Percentiles rank a stretch among this genome's conserved stretches.
phyloP scores from a whole-genome alignment of 352 stramenopile species.

The Phytophthora litchii region DNA sequence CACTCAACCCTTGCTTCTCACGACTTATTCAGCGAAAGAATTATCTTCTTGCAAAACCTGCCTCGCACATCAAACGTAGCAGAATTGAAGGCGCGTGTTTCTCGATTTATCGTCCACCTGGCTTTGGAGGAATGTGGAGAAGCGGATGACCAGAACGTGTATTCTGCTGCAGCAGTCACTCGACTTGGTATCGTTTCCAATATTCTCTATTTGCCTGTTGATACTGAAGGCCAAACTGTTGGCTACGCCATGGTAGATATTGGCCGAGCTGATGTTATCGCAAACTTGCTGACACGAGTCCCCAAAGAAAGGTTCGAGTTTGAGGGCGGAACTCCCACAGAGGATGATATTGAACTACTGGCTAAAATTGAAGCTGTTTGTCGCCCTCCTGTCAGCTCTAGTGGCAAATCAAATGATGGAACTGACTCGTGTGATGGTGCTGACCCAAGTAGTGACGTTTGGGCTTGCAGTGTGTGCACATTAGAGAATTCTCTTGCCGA shows the following conservation, averaged over 20 bases:
- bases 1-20: conserved; percentile 30
- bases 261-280: conserved; percentile 67
- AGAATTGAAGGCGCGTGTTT: conserved; percentile 47
- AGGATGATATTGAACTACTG: conserved; percentile 45
- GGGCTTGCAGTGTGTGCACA: conserved; percentile 70
- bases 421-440: conserved; percentile 20
- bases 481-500: conserved; percentile 69
- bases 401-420: conserved; percentile 19
- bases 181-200: conserved; percentile 67
- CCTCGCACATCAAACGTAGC: conserved; percentile 56
- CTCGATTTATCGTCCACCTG: conserved; percentile 66
- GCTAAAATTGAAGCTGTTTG: conserved; percentile 39
- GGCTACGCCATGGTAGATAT: conserved; percentile 77
- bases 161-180: conserved; percentile 64
- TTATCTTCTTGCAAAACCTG: conserved; percentile 73
- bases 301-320: conserved; percentile 62
- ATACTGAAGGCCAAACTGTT: conserved; percentile 46
- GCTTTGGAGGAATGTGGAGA: conserved; percentile 78
- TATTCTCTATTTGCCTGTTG: conserved; percentile 64
- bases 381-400: conserved; percentile 18
- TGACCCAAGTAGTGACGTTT: conserved; percentile 43
- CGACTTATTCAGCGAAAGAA: conserved; percentile 54
- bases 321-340: conserved; percentile 52
- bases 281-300: conserved; percentile 51
- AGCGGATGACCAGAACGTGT: conserved; percentile 78